A percentile compares a stretch with the other conserved stretches of the same genome.
Conservation (phyloP, 495 filamentous ascomycete species). For the Alectoria sarmentosa region DNA sequence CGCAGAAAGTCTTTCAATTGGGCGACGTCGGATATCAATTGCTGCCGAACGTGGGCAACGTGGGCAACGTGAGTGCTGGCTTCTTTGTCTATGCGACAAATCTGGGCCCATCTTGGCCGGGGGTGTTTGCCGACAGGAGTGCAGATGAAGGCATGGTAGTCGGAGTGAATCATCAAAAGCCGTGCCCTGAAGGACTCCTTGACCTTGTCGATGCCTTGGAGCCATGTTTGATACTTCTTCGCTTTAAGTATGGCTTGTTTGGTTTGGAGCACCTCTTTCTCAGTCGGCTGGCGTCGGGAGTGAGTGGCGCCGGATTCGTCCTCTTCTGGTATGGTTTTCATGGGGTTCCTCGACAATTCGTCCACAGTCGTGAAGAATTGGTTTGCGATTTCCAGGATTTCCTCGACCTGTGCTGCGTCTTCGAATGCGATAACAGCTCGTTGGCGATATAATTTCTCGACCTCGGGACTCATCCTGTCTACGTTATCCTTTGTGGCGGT, state of each 20-base stretch:
- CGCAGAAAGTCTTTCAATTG: background rate
- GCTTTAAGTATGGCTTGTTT: background rate
- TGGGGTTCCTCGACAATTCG: background rate
- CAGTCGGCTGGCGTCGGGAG: background rate
- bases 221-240: background rate
- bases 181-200: background rate
- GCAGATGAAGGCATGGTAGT: background rate
- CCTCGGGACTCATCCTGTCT: background rate
- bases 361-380: background rate
- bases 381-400: background rate
- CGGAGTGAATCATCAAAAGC: background rate
- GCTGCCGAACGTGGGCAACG: background rate
- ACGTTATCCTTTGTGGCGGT: background rate
- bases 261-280: background rate
- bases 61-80: background rate
- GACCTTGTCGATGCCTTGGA: background rate
- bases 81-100: background rate
- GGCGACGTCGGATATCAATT: background rate
- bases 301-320: background rate
- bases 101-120: background rate
- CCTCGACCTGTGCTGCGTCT: background rate
- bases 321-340: background rate
- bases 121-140: background rate
- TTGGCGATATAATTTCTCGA: background rate
- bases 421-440: background rate